phyloP scores from a whole-genome alignment of 2,329 filamentous ascomycete genomes.

The Colletotrichum tamarilloi region DNA sequence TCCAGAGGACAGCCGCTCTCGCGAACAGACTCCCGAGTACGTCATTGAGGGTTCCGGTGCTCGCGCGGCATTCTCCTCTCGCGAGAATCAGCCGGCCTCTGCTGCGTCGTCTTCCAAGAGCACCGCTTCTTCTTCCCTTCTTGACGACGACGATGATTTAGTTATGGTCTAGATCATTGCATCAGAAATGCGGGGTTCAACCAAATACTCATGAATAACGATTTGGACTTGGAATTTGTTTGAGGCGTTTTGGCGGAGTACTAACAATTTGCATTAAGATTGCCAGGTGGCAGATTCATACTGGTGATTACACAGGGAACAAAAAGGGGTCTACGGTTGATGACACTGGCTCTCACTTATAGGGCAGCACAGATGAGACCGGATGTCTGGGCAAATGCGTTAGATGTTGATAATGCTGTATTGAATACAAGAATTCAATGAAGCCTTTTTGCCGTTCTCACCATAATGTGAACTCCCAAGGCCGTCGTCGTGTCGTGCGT shows the following conservation, averaged over 20 bases:
- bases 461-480: not conserved
- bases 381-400: not conserved
- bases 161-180: slow-evolving; percentile 13
- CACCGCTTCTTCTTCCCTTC: not conserved
- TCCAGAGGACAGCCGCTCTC: slow-evolving; percentile 22
- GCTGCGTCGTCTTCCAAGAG: not conserved
- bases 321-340: not conserved
- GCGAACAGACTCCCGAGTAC: slow-evolving; percentile 12
- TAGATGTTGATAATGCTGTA: not conserved
- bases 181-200: not conserved
- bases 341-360: not conserved
- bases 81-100: not conserved
- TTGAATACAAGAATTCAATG: not conserved
- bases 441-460: not conserved
- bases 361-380: not conserved
- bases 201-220: not conserved
- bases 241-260: not conserved
- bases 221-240: not conserved
- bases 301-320: not conserved
- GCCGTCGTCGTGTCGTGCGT: slow-evolving; percentile 1
- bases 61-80: not conserved
- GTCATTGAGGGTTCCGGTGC: not conserved
- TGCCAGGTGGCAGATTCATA: not conserved
- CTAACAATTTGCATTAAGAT: not conserved
- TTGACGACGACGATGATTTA: slow-evolving; percentile 35